These are phyloP conservation scores for Cadophora sp. DNA, from an alignment of 2,329 filamentous ascomycete genomes.

Conservation along the genomic window DNA sequence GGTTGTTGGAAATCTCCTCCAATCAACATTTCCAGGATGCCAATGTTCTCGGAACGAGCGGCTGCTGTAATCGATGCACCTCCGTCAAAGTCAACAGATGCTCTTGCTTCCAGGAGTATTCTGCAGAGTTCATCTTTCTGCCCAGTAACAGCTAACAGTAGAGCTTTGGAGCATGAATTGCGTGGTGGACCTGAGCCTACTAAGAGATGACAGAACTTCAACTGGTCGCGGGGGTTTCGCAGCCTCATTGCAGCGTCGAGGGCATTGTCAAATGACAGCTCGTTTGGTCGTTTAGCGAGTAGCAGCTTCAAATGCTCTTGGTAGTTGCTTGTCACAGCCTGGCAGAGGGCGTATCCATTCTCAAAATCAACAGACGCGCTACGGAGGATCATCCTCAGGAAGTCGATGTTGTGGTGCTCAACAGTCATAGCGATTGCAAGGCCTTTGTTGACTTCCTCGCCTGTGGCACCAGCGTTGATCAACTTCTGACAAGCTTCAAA, in stretches of 20 bases:
- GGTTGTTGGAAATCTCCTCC: slow-evolving; percentile 25
- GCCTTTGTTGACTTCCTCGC: slow-evolving; percentile 32
- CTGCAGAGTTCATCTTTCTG: slow-evolving; percentile 26
- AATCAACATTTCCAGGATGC: slow-evolving; percentile 30
- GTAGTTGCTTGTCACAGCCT: slow-evolving; percentile 25
- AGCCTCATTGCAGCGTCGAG: slow-evolving; percentile 29
- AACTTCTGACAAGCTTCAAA: slow-evolving; percentile 30
- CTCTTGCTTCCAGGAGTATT: slow-evolving; percentile 28
- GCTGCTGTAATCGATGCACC: slow-evolving; percentile 28
- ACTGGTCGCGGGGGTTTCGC: slow-evolving; percentile 23
- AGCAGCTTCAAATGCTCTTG: slow-evolving; percentile 27
- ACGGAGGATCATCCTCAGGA: slow-evolving; percentile 28
- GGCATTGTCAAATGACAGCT: slow-evolving; percentile 26
- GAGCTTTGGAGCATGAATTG: slow-evolving; percentile 28
- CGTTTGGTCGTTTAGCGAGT: slow-evolving; percentile 28
- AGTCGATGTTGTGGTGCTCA: slow-evolving; percentile 28
- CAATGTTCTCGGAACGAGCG: slow-evolving; percentile 26
- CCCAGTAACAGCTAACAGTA: slow-evolving; percentile 26
- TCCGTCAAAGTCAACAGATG: slow-evolving; percentile 28
- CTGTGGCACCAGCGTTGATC: slow-evolving; percentile 30
- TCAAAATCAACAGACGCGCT: slow-evolving; percentile 28
- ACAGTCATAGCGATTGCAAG: slow-evolving; percentile 25
- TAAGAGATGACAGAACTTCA: slow-evolving; percentile 31
- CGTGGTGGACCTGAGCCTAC: slow-evolving; percentile 23
- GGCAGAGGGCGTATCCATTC: slow-evolving; percentile 29